phyloP scores from a whole-genome alignment of 441 rosid species.

The Populus hybrid region DNA sequence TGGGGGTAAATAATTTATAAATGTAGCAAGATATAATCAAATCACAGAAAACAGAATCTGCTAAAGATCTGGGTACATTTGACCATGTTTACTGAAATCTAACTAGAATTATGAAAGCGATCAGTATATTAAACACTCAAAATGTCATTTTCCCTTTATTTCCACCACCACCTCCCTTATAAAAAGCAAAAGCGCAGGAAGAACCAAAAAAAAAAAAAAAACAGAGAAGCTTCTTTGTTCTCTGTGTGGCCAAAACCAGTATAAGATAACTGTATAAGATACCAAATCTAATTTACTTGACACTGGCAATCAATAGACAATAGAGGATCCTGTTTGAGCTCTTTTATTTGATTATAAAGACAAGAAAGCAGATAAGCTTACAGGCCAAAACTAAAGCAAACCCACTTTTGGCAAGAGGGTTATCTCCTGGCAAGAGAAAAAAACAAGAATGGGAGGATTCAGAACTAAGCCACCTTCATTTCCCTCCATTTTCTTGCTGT shows the following conservation, averaged over 20 bases:
- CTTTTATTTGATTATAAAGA: not conserved
- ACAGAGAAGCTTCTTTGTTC: constrained; percentile 24
- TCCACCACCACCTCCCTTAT: not conserved
- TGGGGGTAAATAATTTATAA: too few species aligned
- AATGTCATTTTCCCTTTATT: too few species aligned
- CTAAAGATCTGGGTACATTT: not conserved
- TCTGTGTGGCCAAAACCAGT: constrained; percentile 1
- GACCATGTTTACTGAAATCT: not conserved
- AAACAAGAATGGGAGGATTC: constrained; percentile 23
- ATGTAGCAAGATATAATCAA: too few species aligned
- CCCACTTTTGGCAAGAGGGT: constrained; percentile 9
- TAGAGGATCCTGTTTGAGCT: not conserved
- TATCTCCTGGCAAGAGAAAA: not conserved
- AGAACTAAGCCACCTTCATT: constrained; percentile 22
- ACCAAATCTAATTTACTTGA: constrained; percentile 1
- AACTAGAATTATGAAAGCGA: not conserved
- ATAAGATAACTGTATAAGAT: not conserved
- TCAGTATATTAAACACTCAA: too few species aligned
- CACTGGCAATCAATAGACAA: not conserved
- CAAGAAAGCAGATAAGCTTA: not conserved
- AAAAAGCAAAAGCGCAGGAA: not conserved
- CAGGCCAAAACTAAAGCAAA: not conserved
- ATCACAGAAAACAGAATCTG: not conserved
- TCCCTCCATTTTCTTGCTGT: constrained; percentile 39
- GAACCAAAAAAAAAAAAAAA: too few species aligned